Evolutionary conservation across 2,329 filamentous ascomycete species (phyloP).

Genomic region (Ophiosphaerella narmari): DNA sequence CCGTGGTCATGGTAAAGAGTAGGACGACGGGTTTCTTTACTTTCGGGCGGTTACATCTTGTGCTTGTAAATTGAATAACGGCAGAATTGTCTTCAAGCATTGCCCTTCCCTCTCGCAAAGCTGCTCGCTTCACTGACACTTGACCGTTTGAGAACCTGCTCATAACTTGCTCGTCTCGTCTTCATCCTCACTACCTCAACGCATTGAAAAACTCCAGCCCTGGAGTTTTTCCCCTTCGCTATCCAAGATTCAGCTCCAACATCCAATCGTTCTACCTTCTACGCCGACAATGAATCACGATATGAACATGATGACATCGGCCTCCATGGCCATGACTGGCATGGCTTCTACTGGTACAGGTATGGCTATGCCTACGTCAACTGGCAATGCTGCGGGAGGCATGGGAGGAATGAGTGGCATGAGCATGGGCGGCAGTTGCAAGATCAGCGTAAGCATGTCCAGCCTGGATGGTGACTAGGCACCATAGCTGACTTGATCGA

Average conservation of each 20-base stretch:
- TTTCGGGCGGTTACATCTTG: neutral
- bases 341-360: constrained; percentile 23
- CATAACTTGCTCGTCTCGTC: constrained; percentile 14
- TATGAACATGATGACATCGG: constrained; percentile 14
- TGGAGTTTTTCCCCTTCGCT: neutral
- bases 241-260: neutral
- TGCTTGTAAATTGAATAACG: neutral
- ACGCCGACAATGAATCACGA: constrained; percentile 14
- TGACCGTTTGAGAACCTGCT: constrained; percentile 8
- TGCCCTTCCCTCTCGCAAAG: neutral
- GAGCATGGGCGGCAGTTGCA: constrained; percentile 35
- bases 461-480: neutral
- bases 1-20: too few species aligned
- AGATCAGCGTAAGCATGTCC: constrained; percentile 33
- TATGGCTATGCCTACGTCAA: constrained; percentile 25
- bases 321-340: constrained; percentile 17
- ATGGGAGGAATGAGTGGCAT: constrained; percentile 22
- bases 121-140: neutral
- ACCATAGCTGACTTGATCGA: constrained; percentile 2
- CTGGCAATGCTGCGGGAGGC: constrained; percentile 5
- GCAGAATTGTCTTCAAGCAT: too few species aligned
- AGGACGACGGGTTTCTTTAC: neutral
- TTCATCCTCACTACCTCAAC: neutral
- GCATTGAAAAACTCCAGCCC: neutral
- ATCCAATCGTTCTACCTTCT: neutral